These are phyloP conservation scores for Talaromyces rugulosus DNA, from an alignment of 2,329 filamentous ascomycete species.

Conservation along the genomic window DNA sequence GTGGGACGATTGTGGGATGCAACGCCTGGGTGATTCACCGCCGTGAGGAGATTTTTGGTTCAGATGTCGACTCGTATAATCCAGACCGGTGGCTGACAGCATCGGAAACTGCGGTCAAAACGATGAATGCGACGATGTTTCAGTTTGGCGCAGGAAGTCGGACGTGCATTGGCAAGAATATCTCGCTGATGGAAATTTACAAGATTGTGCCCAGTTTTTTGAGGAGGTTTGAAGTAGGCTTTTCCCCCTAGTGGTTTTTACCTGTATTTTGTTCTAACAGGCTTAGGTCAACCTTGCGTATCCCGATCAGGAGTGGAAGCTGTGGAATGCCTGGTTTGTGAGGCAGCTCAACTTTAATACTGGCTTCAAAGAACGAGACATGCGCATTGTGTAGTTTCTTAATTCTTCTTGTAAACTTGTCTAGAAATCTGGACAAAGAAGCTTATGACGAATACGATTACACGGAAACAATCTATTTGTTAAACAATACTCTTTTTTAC, in stretches of 20 bases:
- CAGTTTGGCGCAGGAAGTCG: slow-evolving; percentile 33
- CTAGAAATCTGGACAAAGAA: neutral
- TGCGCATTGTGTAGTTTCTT: neutral
- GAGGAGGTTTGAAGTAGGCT: slow-evolving; percentile 41
- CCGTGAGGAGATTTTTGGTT: slow-evolving; percentile 63
- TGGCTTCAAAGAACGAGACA: slow-evolving; percentile 2
- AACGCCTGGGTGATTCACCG: slow-evolving; percentile 73
- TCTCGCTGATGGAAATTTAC: slow-evolving; percentile 24
- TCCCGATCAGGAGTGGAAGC: slow-evolving; percentile 7
- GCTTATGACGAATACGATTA: neutral
- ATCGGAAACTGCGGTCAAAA: slow-evolving; percentile 2
- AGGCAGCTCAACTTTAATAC: neutral
- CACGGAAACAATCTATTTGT: neutral
- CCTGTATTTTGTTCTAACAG: slow-evolving; percentile 36
- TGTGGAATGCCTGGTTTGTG: slow-evolving; percentile 7
- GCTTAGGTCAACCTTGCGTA: slow-evolving; percentile 2
- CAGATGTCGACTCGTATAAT: slow-evolving; percentile 57
- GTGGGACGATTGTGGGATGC: slow-evolving; percentile 60
- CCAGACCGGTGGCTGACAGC: slow-evolving; percentile 17
- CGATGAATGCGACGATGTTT: slow-evolving; percentile 17
- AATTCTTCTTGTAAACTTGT: neutral
- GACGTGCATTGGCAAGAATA: slow-evolving; percentile 48
- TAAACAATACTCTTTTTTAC: too few relatives aligned
- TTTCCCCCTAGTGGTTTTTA: neutral
- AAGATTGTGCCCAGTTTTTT: slow-evolving; percentile 38